These are phyloP conservation scores for Themeda triandra DNA, from an alignment of 176 grass and related monocot species.

Conservation along the genomic window DNA sequence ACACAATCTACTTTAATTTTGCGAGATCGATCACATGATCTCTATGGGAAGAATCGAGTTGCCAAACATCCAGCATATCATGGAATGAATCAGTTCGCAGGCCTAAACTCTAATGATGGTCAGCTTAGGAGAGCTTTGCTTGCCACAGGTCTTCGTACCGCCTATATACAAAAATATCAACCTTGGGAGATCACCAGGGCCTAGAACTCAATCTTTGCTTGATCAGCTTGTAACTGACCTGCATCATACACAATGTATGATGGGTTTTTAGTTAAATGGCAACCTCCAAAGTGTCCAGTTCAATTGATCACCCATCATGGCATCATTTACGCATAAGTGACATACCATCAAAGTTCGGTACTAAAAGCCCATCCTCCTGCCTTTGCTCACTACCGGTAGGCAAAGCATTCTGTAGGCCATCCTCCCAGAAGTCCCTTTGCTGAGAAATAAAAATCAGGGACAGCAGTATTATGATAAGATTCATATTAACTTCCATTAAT, in stretches of 20 bases:
- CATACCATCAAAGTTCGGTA: conserved; percentile 48
- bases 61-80: conserved; percentile 23
- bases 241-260: background rate
- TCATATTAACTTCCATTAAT: background rate
- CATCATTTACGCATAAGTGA: background rate
- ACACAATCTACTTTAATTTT: conserved; percentile 29
- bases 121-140: conserved; percentile 39
- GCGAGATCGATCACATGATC: conserved; percentile 8
- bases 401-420: conserved; percentile 41
- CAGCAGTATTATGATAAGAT: conserved; percentile 32
- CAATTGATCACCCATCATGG: conserved; percentile 10
- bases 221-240: conserved; percentile 40
- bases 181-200: conserved; percentile 4
- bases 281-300: background rate
- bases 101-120: conserved; percentile 30
- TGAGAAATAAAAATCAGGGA: conserved; percentile 23
- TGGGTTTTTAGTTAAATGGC: background rate
- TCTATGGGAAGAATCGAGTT: conserved; percentile 38
- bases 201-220: conserved; percentile 36
- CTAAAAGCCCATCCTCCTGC: conserved; percentile 35
- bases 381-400: conserved; percentile 40
- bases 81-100: conserved; percentile 36
- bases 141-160: conserved; percentile 25
- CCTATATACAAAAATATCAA: conserved; percentile 51
- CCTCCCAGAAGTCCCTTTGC: conserved; percentile 75